Conservation (phyloP, 257 asterid species). For the Solanum medicagineum region DNA sequence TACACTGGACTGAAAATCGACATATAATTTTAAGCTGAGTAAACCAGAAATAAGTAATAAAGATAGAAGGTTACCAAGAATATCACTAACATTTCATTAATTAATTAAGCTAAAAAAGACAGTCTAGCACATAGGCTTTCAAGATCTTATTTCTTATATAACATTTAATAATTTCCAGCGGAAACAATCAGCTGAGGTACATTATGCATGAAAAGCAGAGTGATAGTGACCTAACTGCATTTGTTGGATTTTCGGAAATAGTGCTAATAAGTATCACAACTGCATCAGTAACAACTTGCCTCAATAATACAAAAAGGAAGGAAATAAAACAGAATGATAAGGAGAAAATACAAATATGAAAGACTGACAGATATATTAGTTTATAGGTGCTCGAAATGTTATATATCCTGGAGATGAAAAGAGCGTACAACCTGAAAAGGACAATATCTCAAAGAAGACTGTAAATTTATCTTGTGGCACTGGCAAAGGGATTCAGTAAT, state of each 20-base stretch:
- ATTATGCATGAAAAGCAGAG: not conserved
- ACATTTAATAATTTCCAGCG: not conserved
- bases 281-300: not conserved
- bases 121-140: not conserved
- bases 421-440: not conserved
- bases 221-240: not conserved
- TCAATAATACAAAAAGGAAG: not conserved
- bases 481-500: not conserved
- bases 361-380: not conserved
- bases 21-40: not conserved
- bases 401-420: not conserved
- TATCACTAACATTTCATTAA: not conserved
- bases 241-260: not conserved
- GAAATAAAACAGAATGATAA: not conserved
- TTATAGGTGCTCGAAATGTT: not conserved
- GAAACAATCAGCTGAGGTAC: not conserved
- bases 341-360: not conserved
- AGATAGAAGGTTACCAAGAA: not conserved
- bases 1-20: not conserved
- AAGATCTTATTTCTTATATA: not conserved
- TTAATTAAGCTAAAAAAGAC: too few relatives aligned
- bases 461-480: not conserved
- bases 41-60: not conserved
- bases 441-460: not conserved
- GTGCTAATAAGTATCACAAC: not conserved